Base-by-base conservation (phyloP, 805 yeast genomes). In the Ogataea methylovora region DNA sequence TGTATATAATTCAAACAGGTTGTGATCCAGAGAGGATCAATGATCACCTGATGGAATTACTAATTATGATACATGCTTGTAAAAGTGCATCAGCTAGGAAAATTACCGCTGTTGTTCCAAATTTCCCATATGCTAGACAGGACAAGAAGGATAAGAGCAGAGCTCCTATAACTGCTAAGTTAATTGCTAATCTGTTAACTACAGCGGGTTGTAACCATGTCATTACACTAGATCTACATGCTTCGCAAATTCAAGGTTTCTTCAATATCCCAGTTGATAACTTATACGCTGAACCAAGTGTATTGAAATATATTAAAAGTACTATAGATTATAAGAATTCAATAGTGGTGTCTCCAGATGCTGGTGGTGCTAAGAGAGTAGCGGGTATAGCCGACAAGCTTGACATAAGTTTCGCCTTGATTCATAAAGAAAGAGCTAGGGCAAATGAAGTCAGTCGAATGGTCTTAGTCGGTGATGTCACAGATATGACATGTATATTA, bases 361-460 rank as follows among this genome's bases (percentile, higher is more conserved):
- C 98, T 3, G 98, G 98, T 48, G 98, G 98, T 39, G 97, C 97
- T 35, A 90, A 90, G 60, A 74, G 98, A 45, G 98, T 88, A 19
- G 97, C 97, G 2, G 79, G 88, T 5, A 65, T 90, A 33, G 97
- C 97, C 11, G 97, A 90, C 52, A 76, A 83, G 49, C 67, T 92
- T 44, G 97, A 92, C 50, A 71, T 90, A 47, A 86, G 83, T 56
- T 90, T 90, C 62, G 97, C 98, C 1, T 74, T 90, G 55, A 92
- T 90, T 49, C 98, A 90, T 64, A 90, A 90, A 58, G 98, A 90
- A 65, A 76, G 98, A 54, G 90, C 85, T 32, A 76, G 82, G 52
- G 97, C 97, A 32, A 90, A 90, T 54, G 97, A 90, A 62, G 95
- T 90, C 9, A 79, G 92, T 13, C 71, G 84, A 48, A 90, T 90